Evolutionary conservation across 768 basidiomycete species (phyloP), one percentile per base, ranked within the genome.

Genomic region (Lyophyllum shimeji): DNA sequence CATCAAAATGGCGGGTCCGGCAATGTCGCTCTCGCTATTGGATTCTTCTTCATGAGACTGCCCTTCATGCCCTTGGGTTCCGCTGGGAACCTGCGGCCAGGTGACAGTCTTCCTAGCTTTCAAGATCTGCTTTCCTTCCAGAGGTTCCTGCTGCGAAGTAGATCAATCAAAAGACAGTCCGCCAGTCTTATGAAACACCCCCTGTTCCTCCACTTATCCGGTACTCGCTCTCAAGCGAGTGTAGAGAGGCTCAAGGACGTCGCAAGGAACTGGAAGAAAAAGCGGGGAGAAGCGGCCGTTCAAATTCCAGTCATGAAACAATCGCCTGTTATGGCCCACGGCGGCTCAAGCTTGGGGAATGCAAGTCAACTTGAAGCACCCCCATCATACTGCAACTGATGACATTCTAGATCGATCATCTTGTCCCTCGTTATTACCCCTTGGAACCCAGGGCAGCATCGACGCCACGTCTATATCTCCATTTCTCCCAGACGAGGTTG

Each of bases 131-230:
- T 85, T 23, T 75, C 80, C 1, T 70, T 62, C n/a, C 60, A 67
- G 23, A 76, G 82, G 17, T 83, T 86, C 64, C 58, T 80, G 46
- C 61, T 76, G 23, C 74, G 83, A 7, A 74, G 71, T n/a, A 60
- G 60, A 33, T 54, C 66, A 40, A 67, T 78, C 23, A 71, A 75
- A 61, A 62, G 65, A 21, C 76, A 80, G 55, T 63, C 75, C 0
- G 60, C 58, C 5, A 56, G 57, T 1, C 64, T 65, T n/a, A 60
- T 78, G 0, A 67, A 62, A 0, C 76, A 82, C 53, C 83, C 82
- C 1, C 64, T 84, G 23, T 74, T 80, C 45, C 62, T 77, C 39
- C 81, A 83, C 50, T 66, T 83, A 4, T 62, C 64, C 2, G 63
- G 47, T 0, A 63, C 69, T 5, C 59, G 60, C 12, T 53, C 69